Percentiles rank a stretch among this genome's conserved stretches.
Conservation (phyloP, 2,329 filamentous ascomycete genomes). For the Dendryphion nanum region DNA sequence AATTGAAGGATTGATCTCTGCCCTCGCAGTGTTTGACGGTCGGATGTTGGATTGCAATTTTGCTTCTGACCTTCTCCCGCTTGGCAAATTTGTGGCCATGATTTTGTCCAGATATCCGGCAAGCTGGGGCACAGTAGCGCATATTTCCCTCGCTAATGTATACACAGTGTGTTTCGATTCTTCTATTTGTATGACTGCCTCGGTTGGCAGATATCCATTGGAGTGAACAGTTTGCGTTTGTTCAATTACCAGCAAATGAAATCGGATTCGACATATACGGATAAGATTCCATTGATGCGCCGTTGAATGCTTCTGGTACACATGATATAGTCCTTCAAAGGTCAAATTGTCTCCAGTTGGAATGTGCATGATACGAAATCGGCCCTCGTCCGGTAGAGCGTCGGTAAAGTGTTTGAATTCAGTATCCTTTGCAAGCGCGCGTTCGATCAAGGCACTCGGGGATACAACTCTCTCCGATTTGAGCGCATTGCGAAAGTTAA, state of each 20-base stretch:
- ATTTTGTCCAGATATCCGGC: slow-evolving; percentile 13
- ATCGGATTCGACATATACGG: slow-evolving; percentile 19
- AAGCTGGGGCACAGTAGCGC: slow-evolving; percentile 24
- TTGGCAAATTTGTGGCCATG: background rate
- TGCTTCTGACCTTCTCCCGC: background rate
- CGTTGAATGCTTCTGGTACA: slow-evolving; percentile 17
- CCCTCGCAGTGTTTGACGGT: background rate
- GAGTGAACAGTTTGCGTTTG: slow-evolving; percentile 11
- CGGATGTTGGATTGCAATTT: background rate
- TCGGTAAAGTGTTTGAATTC: slow-evolving; percentile 12
- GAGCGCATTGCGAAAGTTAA: slow-evolving; percentile 15
- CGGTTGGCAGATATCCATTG: slow-evolving; percentile 2
- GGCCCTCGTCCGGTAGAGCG: slow-evolving; percentile 12
- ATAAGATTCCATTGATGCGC: slow-evolving; percentile 28
- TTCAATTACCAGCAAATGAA: slow-evolving; percentile 20
- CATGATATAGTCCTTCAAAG: slow-evolving; percentile 21
- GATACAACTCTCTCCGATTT: slow-evolving; percentile 1
- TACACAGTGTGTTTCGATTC: slow-evolving; percentile 12
- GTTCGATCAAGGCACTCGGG: slow-evolving; percentile 9
- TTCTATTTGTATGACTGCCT: slow-evolving; percentile 1
- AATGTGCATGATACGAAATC: slow-evolving; percentile 11
- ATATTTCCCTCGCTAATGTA: slow-evolving; percentile 18
- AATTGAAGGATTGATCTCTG: background rate
- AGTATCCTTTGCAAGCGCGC: slow-evolving; percentile 14
- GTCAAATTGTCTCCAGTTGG: slow-evolving; percentile 9